Conservation (phyloP, 2,329 filamentous ascomycete species). For the Cadophora sp. region DNA sequence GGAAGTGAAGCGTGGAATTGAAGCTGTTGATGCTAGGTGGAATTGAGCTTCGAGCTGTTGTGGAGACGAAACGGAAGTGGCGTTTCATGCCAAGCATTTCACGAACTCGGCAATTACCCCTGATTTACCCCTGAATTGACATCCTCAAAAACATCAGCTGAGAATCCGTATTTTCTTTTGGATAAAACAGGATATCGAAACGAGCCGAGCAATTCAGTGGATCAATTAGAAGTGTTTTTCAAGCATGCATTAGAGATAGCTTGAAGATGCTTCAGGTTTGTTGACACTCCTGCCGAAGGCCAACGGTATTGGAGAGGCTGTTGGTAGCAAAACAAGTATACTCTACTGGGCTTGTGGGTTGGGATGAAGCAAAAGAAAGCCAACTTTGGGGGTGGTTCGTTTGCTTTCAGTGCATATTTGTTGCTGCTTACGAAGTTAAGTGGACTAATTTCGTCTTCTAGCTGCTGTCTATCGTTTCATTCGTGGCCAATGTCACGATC, state of each 20-base stretch:
- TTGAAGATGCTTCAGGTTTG: not conserved
- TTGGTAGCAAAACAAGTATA: too few species aligned
- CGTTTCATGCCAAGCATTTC: slow-evolving; percentile 3
- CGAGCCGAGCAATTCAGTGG: not conserved
- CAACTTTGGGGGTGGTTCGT: too few species aligned
- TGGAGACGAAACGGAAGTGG: slow-evolving; percentile 1
- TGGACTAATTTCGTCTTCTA: too few species aligned
- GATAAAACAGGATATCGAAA: not conserved
- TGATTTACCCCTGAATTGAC: not conserved
- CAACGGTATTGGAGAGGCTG: too few species aligned
- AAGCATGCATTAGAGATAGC: not conserved
- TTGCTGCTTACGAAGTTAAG: too few species aligned
- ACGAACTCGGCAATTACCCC: not conserved
- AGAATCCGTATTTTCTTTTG: not conserved
- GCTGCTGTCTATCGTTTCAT: too few species aligned
- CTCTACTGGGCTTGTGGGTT: too few species aligned
- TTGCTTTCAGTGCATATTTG: too few species aligned
- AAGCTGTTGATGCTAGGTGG: not conserved
- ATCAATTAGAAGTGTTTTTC: not conserved
- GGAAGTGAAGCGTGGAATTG: not conserved
- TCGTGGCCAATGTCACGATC: too few species aligned
- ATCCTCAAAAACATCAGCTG: not conserved
- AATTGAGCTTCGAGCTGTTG: slow-evolving; percentile 8
- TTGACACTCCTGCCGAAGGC: not conserved
- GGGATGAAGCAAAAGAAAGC: too few species aligned